These are phyloP conservation scores for Cinnamomum chago DNA, from an alignment of 164 flowering plant genomes.

Conservation along the genomic window DNA sequence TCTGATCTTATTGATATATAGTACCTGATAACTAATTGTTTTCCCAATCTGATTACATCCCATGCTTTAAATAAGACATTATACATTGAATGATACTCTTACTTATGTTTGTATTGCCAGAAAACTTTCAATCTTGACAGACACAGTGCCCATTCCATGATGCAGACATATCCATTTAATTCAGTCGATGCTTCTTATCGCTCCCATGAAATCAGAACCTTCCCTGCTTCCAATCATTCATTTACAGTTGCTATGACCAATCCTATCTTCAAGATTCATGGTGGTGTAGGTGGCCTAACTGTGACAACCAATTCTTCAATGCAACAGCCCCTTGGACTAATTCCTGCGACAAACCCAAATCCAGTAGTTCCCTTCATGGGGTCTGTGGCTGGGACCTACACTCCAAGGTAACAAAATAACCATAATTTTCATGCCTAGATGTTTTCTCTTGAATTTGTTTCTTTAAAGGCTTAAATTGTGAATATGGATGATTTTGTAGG, in stretches of 20 bases:
- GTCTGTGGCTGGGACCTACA: slow-evolving; percentile 33
- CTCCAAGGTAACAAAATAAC: slow-evolving; percentile 38
- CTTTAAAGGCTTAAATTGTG: neutral
- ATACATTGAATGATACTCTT: neutral
- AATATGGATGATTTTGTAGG: slow-evolving; percentile 27
- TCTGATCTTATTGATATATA: neutral
- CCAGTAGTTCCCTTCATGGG: slow-evolving; percentile 24
- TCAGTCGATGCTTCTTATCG: slow-evolving; percentile 28
- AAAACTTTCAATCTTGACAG: slow-evolving; percentile 31
- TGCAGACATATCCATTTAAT: slow-evolving; percentile 31
- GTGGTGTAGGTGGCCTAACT: slow-evolving; percentile 32
- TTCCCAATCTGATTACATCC: too few species aligned
- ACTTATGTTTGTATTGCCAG: slow-evolving; percentile 16
- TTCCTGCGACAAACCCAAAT: slow-evolving; percentile 32
- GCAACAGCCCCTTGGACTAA: slow-evolving; percentile 49
- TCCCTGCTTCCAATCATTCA: slow-evolving; percentile 36
- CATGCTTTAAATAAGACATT: neutral
- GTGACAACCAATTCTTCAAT: slow-evolving; percentile 19
- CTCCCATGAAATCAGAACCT: slow-evolving; percentile 31
- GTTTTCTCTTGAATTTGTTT: neutral
- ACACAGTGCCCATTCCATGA: slow-evolving; percentile 31
- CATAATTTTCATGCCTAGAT: neutral
- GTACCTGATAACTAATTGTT: neutral
- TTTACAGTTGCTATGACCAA: slow-evolving; percentile 38
- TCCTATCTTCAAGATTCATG: slow-evolving; percentile 42